A percentile compares a stretch with the other conserved stretches of the same genome.
These are phyloP conservation scores for Corchorus capsularis DNA, from an alignment of 345 rosid species.

Conservation along the genomic window DNA sequence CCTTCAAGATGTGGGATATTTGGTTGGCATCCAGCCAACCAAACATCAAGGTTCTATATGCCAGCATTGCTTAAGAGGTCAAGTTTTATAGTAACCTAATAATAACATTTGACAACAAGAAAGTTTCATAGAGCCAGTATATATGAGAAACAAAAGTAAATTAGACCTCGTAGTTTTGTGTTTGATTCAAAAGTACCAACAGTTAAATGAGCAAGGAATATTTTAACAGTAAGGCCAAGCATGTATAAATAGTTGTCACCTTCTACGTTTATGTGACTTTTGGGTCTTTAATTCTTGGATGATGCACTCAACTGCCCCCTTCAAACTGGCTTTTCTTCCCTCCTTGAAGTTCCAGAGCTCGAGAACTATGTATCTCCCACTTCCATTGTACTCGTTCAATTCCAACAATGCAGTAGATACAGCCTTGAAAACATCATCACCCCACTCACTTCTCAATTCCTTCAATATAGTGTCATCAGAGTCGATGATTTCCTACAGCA, in stretches of 20 bases:
- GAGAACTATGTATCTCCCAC: neutral
- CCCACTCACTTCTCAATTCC: neutral
- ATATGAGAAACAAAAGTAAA: too few relatives aligned
- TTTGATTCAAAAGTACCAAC: slow-evolving; percentile 16
- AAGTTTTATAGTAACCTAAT: too few relatives aligned
- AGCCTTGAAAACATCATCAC: slow-evolving; percentile 4
- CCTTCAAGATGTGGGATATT: too few relatives aligned
- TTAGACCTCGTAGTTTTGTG: slow-evolving; percentile 37
- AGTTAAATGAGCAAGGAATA: neutral
- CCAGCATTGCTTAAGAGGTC: too few relatives aligned
- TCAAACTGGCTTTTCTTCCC: neutral
- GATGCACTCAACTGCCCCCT: neutral
- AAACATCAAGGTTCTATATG: too few relatives aligned
- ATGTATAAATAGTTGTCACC: neutral
- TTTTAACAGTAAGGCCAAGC: neutral
- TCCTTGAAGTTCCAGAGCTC: neutral
- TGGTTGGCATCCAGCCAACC: too few relatives aligned
- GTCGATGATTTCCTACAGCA: slow-evolving; percentile 1
- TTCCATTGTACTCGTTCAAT: neutral
- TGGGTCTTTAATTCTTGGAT: neutral
- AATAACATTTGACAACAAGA: too few relatives aligned
- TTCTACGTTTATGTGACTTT: neutral
- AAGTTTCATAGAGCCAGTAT: neutral
- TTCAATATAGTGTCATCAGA: neutral
- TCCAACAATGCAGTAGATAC: neutral